Evolutionary conservation across 176 grass and related monocot species (phyloP), one percentile per base, ranked within the genome.

Genomic region (Ensete ventricosum): DNA sequence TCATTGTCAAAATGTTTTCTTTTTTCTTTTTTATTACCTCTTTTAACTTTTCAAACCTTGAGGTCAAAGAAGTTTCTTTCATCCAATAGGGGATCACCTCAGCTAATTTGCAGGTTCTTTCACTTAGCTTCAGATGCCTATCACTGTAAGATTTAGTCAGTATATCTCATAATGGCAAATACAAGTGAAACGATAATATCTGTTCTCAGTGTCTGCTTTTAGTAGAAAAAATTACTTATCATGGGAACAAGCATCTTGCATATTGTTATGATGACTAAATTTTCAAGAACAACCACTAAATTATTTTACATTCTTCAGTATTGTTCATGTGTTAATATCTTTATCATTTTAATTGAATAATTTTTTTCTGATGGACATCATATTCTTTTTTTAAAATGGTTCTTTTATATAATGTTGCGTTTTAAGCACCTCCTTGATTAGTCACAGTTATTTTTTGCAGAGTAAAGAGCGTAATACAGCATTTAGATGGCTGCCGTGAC

Each of bases 401-500:
- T 13, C 4, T 73, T 19, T 4, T 54, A 9, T 23, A 23, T 9
- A 73, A 16, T 55, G 6, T 55, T 19, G 8, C 57, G 6, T 24
- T 27, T 53, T 25, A 16, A 27, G 9, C 14, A 29, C 19, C 20
- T 70, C 51, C 3, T 14, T 55, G 24, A 74, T 55, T 29, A 16
- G 5, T 55, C n/a, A 4, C 7, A 29, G 16, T 29, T 74, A 17
- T 17, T 74, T 57, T 26, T 74, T 74, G 72, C 22, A 74, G 72
- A 26, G 72, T 74, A 16, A 74, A 74, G 24, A 74, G 53, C 19
- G 53, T 74, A 54, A 74, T 58, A 55, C 72, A 57, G 21, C 72
- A 74, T 74, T 74, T 89, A 75, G 95, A 91, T 77, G 79, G 78
- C 64, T 82, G 68, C 50, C 82, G 86, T 6, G 81, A 85, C 63